A percentile compares a stretch with the other conserved stretches of the same genome.
These are phyloP conservation scores for Serendipita indica DNA, from an alignment of 768 basidiomycete genomes.

Conservation along the genomic window DNA sequence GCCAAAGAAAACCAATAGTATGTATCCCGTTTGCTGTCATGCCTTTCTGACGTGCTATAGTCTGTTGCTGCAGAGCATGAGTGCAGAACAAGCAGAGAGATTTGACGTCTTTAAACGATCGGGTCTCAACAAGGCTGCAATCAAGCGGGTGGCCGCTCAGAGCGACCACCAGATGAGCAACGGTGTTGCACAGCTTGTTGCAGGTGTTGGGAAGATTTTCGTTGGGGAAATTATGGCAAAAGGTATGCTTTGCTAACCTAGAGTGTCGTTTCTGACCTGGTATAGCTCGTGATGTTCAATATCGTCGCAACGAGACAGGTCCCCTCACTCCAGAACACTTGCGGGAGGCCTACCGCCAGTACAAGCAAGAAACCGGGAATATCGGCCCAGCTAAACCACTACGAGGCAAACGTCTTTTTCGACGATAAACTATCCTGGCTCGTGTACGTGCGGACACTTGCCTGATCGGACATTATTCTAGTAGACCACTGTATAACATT, in stretches of 20 bases:
- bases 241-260: slow-evolving; percentile 31
- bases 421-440: background rate
- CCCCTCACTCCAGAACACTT: slow-evolving; percentile 79
- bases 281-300: slow-evolving; percentile 63
- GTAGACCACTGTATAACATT: too few relatives aligned
- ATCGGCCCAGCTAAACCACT: slow-evolving; percentile 65
- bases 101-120: slow-evolving; percentile 81
- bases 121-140: slow-evolving; percentile 67
- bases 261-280: background rate
- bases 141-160: slow-evolving; percentile 26
- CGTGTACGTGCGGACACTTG: too few relatives aligned
- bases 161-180: slow-evolving; percentile 4
- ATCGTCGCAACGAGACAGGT: slow-evolving; percentile 53
- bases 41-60: slow-evolving; percentile 25
- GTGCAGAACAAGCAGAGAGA: slow-evolving; percentile 67
- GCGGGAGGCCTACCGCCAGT: slow-evolving; percentile 74
- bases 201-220: slow-evolving; percentile 82
- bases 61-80: slow-evolving; percentile 80
- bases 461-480: too few relatives aligned
- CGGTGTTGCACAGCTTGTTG: slow-evolving; percentile 67
- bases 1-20: slow-evolving; percentile 1
- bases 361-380: slow-evolving; percentile 65
- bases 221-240: slow-evolving; percentile 87
- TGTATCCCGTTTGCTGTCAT: background rate
- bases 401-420: slow-evolving; percentile 55